These are phyloP conservation scores for Lonicera japonica DNA, from an alignment of 129 eudicot species.

Conservation along the genomic window DNA sequence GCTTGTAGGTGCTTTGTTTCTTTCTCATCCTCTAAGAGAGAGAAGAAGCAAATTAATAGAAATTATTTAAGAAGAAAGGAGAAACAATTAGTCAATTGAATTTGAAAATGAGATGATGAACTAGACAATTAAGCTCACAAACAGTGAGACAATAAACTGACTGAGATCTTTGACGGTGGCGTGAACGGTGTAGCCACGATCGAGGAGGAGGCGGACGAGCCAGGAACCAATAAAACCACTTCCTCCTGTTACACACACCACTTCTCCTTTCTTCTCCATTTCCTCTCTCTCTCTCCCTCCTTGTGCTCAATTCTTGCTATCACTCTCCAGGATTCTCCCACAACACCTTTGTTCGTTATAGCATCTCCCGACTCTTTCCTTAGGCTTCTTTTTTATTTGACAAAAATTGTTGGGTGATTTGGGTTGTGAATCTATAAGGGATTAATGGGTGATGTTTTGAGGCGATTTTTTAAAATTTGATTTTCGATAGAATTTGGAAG, in stretches of 20 bases:
- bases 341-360: too few species aligned
- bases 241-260: slow-evolving; percentile 89
- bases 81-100: not conserved
- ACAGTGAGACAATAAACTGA: slow-evolving; percentile 8
- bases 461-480: too few species aligned
- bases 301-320: not conserved
- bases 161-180: slow-evolving; percentile 90
- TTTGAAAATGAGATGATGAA: not conserved
- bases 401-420: too few species aligned
- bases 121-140: not conserved
- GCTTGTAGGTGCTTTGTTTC: slow-evolving; percentile 82
- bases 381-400: too few species aligned
- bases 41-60: too few species aligned
- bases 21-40: slow-evolving; percentile 51
- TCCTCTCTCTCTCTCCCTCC: not conserved
- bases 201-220: slow-evolving; percentile 73
- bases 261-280: slow-evolving; percentile 14
- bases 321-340: too few species aligned
- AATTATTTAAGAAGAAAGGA: not conserved
- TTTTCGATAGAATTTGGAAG: too few species aligned
- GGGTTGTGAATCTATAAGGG: too few species aligned
- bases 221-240: slow-evolving; percentile 88
- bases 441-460: too few species aligned
- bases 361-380: too few species aligned
- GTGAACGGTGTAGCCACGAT: slow-evolving; percentile 92